These are phyloP conservation scores for Spiraea crenata DNA, from an alignment of 331 rosid species.

Conservation along the genomic window DNA sequence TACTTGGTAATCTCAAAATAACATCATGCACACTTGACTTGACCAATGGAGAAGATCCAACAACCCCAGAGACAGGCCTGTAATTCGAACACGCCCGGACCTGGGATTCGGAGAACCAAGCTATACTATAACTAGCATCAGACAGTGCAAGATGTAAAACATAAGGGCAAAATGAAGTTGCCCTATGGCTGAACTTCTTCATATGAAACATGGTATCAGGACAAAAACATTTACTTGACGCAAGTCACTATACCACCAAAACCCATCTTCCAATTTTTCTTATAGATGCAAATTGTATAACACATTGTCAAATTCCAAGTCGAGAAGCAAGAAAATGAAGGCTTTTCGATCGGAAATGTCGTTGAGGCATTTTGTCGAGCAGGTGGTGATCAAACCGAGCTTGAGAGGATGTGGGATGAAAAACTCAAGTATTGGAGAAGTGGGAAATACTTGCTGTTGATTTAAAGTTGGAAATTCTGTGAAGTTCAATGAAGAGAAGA, in stretches of 20 bases:
- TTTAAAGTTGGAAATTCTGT: neutral
- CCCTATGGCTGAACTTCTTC: conserved; percentile 15
- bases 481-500: neutral
- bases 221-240: too few relatives aligned
- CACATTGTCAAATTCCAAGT: neutral
- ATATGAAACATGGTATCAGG: too few relatives aligned
- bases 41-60: conserved; percentile 22
- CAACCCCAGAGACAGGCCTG: neutral
- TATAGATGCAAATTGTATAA: neutral
- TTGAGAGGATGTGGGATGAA: neutral
- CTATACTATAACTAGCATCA: conserved; percentile 21
- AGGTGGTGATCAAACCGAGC: neutral
- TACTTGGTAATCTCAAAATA: conserved; percentile 25
- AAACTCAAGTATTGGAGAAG: neutral
- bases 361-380: neutral
- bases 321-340: neutral
- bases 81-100: conserved; percentile 7
- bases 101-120: conserved; percentile 8
- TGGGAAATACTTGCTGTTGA: neutral
- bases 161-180: conserved; percentile 20
- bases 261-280: neutral
- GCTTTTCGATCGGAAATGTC: neutral
- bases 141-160: conserved; percentile 20
- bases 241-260: neutral
- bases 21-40: conserved; percentile 16